Evolutionary conservation across 768 basidiomycete genomes (phyloP).

Genomic region (Rhodotorula babjevae): DNA sequence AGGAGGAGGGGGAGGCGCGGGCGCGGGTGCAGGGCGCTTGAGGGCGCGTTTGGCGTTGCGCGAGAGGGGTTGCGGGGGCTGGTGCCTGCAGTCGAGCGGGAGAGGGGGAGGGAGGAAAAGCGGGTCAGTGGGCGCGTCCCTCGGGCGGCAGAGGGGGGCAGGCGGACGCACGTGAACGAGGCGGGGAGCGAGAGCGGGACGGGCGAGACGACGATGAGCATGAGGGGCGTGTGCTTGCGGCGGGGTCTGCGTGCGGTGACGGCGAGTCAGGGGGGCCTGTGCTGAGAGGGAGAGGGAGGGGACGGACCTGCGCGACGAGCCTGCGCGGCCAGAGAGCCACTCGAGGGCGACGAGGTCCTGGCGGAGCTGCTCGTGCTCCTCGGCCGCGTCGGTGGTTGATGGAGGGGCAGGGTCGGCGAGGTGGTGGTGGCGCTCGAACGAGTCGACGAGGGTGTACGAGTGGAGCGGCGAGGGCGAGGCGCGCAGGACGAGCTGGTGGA

Average conservation of each 20-base stretch:
- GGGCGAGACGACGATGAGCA: slow-evolving; percentile 4
- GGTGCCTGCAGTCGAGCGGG: too few species aligned
- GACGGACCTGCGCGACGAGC: background rate
- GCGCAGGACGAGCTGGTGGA: slow-evolving; percentile 17
- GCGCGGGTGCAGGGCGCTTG: too few species aligned
- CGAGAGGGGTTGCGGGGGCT: too few species aligned
- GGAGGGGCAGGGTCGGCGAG: background rate
- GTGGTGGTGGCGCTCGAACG: background rate
- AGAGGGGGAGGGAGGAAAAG: too few species aligned
- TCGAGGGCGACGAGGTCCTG: background rate
- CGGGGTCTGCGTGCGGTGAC: background rate
- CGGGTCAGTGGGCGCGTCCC: too few species aligned
- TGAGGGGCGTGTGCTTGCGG: background rate
- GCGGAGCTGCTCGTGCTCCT: background rate
- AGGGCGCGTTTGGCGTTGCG: too few species aligned
- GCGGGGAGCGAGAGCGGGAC: background rate
- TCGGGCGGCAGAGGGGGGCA: too few species aligned
- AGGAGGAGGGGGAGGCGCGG: too few species aligned
- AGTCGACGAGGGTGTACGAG: slow-evolving; percentile 3
- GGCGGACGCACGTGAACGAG: slow-evolving; percentile 2
- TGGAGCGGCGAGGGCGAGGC: background rate
- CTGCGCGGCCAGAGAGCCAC: background rate
- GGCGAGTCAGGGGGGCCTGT: too few species aligned
- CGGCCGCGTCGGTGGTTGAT: background rate
- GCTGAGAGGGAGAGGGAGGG: too few species aligned